These are phyloP conservation scores for Rhodotorula glutinis DNA, from an alignment of 1,284 basidiomycete species.

Conservation along the genomic window DNA sequence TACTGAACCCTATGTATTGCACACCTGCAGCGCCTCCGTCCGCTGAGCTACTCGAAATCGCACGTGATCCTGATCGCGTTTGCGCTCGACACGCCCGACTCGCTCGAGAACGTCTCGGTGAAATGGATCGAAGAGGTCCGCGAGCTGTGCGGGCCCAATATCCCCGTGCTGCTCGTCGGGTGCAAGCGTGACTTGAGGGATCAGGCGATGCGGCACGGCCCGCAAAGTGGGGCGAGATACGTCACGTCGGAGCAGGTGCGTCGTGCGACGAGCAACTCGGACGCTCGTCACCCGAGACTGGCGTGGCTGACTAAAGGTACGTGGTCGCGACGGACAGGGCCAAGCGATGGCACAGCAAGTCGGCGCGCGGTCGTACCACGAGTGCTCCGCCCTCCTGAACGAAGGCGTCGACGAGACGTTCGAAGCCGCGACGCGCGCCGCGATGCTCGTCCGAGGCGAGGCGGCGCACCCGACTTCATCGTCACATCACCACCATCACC, in stretches of 20 bases:
- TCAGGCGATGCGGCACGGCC: slow-evolving; percentile 23
- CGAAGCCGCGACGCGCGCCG: slow-evolving; percentile 86
- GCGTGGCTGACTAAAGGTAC: background rate
- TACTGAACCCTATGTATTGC: background rate
- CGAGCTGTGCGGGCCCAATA: slow-evolving; percentile 71
- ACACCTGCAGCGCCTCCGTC: slow-evolving; percentile 69
- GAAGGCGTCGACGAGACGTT: slow-evolving; percentile 94
- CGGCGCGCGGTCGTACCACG: slow-evolving; percentile 85
- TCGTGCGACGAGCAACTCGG: too few species aligned
- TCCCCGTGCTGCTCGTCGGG: slow-evolving; percentile 56
- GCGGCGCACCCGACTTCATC: slow-evolving; percentile 51
- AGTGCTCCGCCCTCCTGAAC: slow-evolving; percentile 85
- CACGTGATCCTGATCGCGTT: slow-evolving; percentile 98
- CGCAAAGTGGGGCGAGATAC: slow-evolving; percentile 17
- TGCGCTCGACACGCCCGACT: slow-evolving; percentile 92
- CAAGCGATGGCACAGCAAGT: slow-evolving; percentile 73
- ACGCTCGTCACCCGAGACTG: too few species aligned
- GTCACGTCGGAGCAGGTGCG: slow-evolving; percentile 40
- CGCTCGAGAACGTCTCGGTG: slow-evolving; percentile 87
- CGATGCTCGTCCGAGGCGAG: slow-evolving; percentile 86
- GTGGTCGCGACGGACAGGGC: slow-evolving; percentile 53
- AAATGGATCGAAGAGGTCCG: slow-evolving; percentile 99
- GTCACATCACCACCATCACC: background rate
- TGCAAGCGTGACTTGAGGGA: slow-evolving; percentile 46
- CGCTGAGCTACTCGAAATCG: slow-evolving; percentile 94